Evolutionary conservation across 345 rosid species (phyloP).

Genomic region (Salix purpurea): DNA sequence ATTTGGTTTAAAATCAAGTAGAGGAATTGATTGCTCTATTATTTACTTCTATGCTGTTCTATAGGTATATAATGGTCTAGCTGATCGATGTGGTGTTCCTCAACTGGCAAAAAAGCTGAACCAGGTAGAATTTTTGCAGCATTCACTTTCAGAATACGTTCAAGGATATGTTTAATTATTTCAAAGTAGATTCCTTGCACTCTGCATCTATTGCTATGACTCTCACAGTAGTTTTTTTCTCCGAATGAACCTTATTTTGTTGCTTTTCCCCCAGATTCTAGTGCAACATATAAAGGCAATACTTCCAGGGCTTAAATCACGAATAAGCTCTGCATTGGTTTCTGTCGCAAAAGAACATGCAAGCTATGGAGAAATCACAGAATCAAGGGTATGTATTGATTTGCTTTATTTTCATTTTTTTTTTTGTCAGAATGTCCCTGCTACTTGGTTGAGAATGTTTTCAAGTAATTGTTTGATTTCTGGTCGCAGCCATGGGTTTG

Average conservation of each 20-base stretch:
- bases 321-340: slow-evolving; percentile 60
- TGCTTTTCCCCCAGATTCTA: slow-evolving; percentile 52
- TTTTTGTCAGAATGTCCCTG: background rate
- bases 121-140: slow-evolving; percentile 48
- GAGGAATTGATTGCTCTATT: background rate
- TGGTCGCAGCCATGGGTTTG: background rate
- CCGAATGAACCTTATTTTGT: background rate
- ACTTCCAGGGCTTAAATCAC: slow-evolving; percentile 81
- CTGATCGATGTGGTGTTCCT: slow-evolving; percentile 93
- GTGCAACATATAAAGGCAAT: slow-evolving; percentile 79
- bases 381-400: slow-evolving; percentile 59
- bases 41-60: background rate
- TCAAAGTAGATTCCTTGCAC: background rate
- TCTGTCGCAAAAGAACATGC: slow-evolving; percentile 87
- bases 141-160: background rate
- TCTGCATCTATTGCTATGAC: background rate
- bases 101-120: slow-evolving; percentile 92
- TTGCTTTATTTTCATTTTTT: background rate
- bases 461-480: background rate
- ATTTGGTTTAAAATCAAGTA: background rate
- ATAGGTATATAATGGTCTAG: slow-evolving; percentile 75
- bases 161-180: background rate
- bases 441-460: background rate
- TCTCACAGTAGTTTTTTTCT: background rate
- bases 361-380: slow-evolving; percentile 86